Evolutionary conservation across 805 yeast genomes (phyloP), one percentile per base, ranked within the genome.

Genomic region (Naumovozyma castellii): DNA sequence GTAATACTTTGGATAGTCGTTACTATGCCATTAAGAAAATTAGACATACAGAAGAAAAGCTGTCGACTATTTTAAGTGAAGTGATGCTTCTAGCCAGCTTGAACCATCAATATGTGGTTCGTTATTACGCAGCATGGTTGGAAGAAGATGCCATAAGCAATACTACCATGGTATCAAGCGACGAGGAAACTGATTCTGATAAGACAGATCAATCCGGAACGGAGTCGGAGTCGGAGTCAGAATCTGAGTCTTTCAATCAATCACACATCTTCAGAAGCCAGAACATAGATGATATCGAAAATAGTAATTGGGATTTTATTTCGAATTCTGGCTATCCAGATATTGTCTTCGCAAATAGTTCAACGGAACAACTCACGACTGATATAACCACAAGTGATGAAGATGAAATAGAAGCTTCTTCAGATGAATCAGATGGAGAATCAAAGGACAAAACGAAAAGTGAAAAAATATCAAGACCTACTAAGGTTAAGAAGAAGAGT

Each of bases 101-200:
- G 39, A 90, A 88, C 51, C 97, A 92, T 56, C 97, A 88, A 56
- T 90, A 86, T 58, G 96, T 92, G 32, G 98, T 92, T 3, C 67
- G 99, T 41, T 92, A 92, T 61, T 92, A 84, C 62, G 94, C 97
- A 3, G 95, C 97, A 0, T 92, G 99, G 99, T 73, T 90, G 4
- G 97, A 88, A 55, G 94, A 85, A 40, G 80, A 78, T 20, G 48
- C 53, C 53, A n/a, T 25, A 3, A 65, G 59, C 25, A 68, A 61
- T n/a, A 59, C 49, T 28, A 67, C 59, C 2, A 50, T 64, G 14
- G 64, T 51, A 12, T 54, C 59, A 2, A 56, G 58, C 9, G 65
- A 59, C 4, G 44, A 39, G 3, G 38, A 39, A 32, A 43, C 43
- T 6, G 47, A 39, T 5, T 41, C 41, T 13, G 49, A 43, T 3